Percentiles rank a stretch among this genome's conserved stretches.
Conservation (phyloP, 495 filamentous ascomycete species). For the Penicillium cosmopolitanum region DNA sequence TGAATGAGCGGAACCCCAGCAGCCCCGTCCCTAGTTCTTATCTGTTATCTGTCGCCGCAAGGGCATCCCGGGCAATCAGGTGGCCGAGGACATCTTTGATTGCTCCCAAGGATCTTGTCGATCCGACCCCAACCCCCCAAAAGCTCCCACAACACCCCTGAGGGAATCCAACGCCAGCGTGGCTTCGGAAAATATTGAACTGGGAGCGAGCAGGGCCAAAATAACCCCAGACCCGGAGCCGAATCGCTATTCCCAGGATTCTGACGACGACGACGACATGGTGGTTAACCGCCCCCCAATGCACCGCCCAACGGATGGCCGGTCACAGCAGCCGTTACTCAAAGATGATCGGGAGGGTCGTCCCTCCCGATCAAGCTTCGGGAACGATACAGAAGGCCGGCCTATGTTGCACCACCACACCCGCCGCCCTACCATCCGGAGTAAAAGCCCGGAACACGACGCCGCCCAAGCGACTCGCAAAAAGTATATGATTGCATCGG, state of each 20-base stretch:
- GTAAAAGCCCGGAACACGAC: conserved; percentile 60
- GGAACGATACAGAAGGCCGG: conserved; percentile 42
- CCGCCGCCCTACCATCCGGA: conserved; percentile 62
- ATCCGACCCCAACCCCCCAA: not conserved
- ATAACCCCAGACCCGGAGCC: conserved; percentile 20
- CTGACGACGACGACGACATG: conserved; percentile 54
- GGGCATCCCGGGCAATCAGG: conserved; percentile 5
- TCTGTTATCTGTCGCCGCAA: conserved; percentile 24
- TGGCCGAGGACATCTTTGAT: conserved; percentile 11
- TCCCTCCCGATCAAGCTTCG: conserved; percentile 41
- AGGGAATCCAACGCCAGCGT: conserved; percentile 25
- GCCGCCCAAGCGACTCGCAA: conserved; percentile 65
- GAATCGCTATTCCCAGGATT: conserved; percentile 37
- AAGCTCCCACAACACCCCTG: not conserved
- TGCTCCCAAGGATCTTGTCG: conserved; percentile 3
- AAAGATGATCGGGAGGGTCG: conserved; percentile 57
- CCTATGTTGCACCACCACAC: conserved; percentile 50
- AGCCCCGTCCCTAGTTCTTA: conserved; percentile 14
- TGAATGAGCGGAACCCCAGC: conserved; percentile 20
- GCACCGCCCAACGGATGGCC: conserved; percentile 54
- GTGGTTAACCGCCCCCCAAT: conserved; percentile 47
- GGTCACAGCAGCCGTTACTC: conserved; percentile 58
- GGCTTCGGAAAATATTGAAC: conserved; percentile 34
- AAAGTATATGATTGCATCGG: conserved; percentile 83
- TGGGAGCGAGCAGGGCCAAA: conserved; percentile 24